Conservation (phyloP, 2,329 filamentous ascomycete species). For the Colletotrichum sp. region DNA sequence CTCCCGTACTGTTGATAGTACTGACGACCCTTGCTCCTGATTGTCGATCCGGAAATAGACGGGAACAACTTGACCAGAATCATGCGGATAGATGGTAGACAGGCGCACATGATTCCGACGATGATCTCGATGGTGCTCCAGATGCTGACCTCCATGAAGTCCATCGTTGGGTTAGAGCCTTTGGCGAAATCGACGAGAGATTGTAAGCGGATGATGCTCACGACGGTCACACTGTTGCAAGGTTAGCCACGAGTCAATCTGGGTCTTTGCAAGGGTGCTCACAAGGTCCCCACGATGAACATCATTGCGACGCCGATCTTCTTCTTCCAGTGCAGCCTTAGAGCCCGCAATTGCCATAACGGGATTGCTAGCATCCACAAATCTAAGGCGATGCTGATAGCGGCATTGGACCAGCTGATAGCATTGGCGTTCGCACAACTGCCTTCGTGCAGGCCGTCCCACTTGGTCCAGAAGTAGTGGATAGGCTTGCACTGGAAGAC, state of each 20-base stretch:
- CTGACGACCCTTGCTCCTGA: constrained; percentile 15
- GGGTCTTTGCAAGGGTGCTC: constrained; percentile 20
- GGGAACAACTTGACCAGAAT: constrained; percentile 36
- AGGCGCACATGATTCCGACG: constrained; percentile 40
- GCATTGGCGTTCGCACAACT: constrained; percentile 49
- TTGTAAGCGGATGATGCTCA: constrained; percentile 31
- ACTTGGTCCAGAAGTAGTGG: constrained; percentile 53
- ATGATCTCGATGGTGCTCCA: constrained; percentile 42
- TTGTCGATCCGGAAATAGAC: constrained; percentile 11
- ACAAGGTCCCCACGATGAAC: constrained; percentile 48
- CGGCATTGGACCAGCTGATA: constrained; percentile 51
- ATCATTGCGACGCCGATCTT: constrained; percentile 47
- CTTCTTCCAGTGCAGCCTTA: constrained; percentile 47
- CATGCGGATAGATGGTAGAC: constrained; percentile 34
- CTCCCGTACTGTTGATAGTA: constrained; percentile 21
- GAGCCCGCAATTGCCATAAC: constrained; percentile 39
- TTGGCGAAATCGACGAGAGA: constrained; percentile 27
- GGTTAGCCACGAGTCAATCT: background rate
- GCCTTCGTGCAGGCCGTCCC: constrained; percentile 50
- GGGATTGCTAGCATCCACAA: constrained; percentile 53
- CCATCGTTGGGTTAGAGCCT: constrained; percentile 26
- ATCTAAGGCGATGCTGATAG: constrained; percentile 52
- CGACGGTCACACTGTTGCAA: constrained; percentile 26
- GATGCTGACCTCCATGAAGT: constrained; percentile 26
- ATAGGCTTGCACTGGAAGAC: constrained; percentile 54